Evolutionary conservation across 108 stramenopile species (phyloP), one percentile per base, ranked within the genome.

Genomic region (Aurantiochytrium sp.): DNA sequence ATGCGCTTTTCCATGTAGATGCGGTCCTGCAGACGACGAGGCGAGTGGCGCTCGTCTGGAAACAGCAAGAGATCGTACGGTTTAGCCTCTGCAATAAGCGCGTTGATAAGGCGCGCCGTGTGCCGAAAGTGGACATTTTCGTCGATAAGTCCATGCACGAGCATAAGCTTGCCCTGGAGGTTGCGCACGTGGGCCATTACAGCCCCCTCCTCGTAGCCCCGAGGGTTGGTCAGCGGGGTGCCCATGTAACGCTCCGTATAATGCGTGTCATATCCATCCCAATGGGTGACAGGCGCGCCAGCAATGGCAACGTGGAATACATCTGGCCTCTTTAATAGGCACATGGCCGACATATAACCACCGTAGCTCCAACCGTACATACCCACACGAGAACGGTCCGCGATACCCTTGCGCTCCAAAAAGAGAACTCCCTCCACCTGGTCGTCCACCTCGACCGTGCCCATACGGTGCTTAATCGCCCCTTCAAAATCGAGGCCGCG

Each of bases 191-290:
- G 95, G 43, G 94, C 91, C 89, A 97, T 93, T 28, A 96, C 94
- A 5, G 95, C 92, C 6, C 95, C 91, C 72, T 93, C 92, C 28
- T n/a, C 42, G 89, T 98, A 98, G 6, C 97, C 97, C 44, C 90
- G 88, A 0, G 93, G 90, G 91, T 97, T 96, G 12, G 95, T 94
- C 10, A 90, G 58, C 4, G 97, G 97, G 59, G 93, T 87, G 21
- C 96, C 95, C 96, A 97, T 97, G 93, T 97, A 98, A 16, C 98
- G 89, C 87, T 98, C 98, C 10, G 98, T 98, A 92, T 98, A 97
- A 89, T 97, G 96, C 25, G 97, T 97, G 89, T 98, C 98, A 89
- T 98, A 98, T 28, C 96, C 96, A 89, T 97, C 96, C 98, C 98
- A 98, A 57, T 94, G 90, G 23, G 98, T 97, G 16, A 98, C 98